phyloP scores from a whole-genome alignment of 2,329 filamentous ascomycete genomes.

The Stromatinia cepivora region DNA sequence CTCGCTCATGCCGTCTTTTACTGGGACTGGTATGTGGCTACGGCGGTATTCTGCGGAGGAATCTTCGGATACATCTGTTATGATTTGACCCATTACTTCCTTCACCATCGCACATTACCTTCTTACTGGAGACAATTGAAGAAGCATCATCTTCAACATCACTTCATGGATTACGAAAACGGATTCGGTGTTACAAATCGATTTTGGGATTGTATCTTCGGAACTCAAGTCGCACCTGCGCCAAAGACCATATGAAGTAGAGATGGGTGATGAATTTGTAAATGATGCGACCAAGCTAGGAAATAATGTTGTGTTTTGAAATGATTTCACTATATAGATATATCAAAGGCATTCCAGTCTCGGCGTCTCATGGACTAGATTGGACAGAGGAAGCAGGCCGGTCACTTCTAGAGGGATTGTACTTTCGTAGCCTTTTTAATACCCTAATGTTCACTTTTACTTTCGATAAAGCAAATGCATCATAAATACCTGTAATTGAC shows the following conservation, averaged over 20 bases:
- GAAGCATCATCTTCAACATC: conserved; percentile 96
- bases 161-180: conserved; percentile 97
- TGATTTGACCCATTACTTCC: conserved; percentile 97
- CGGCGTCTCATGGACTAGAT: conserved; percentile 10
- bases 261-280: conserved; percentile 14
- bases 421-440: conserved; percentile 26
- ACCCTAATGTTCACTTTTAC: conserved; percentile 28
- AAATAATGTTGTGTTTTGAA: conserved; percentile 4
- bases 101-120: conserved; percentile 91
- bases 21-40: conserved; percentile 81
- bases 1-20: conserved; percentile 80
- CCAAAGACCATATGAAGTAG: conserved; percentile 32
- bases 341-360: conserved; percentile 18
- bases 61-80: conserved; percentile 96
- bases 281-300: conserved; percentile 8
- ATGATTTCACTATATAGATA: conserved; percentile 34
- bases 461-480: neutral
- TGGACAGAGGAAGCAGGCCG: conserved; percentile 18
- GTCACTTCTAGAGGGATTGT: conserved; percentile 26
- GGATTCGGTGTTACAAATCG: conserved; percentile 95
- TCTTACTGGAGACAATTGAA: conserved; percentile 88
- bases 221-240: conserved; percentile 67
- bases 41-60: conserved; percentile 80
- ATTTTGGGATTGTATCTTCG: conserved; percentile 94
- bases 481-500: too few species aligned